Percentiles rank a stretch among this genome's conserved stretches.
Evolutionary conservation across 495 filamentous ascomycete genomes (phyloP).

Genomic region (Penicillium macrosclerotiorum): DNA sequence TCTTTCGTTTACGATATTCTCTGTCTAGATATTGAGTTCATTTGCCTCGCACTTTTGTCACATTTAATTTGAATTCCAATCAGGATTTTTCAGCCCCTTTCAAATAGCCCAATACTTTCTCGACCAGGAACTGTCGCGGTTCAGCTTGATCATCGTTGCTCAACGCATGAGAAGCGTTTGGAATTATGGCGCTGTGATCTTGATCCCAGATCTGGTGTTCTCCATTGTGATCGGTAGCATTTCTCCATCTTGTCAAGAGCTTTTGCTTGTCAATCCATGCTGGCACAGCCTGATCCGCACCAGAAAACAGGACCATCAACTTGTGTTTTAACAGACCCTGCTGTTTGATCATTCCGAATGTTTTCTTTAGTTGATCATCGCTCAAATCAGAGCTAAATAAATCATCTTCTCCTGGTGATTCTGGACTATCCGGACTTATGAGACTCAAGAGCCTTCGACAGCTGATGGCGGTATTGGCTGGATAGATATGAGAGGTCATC

Average conservation of each 20-base stretch:
- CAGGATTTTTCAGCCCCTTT: constrained; percentile 5
- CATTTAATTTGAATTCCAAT: background rate
- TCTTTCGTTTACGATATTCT: too few relatives aligned
- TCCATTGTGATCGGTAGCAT: constrained; percentile 46
- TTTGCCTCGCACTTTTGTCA: too few relatives aligned
- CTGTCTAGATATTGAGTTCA: too few relatives aligned
- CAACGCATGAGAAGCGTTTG: constrained; percentile 46
- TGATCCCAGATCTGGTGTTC: constrained; percentile 37
- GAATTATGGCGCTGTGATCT: constrained; percentile 37
- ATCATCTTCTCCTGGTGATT: constrained; percentile 71
- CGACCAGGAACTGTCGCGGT: constrained; percentile 34
- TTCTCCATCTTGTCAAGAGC: constrained; percentile 62
- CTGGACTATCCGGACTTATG: constrained; percentile 47
- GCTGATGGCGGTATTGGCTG: constrained; percentile 52
- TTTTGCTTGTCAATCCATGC: constrained; percentile 57
- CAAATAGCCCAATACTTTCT: constrained; percentile 37
- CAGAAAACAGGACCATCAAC: constrained; percentile 59
- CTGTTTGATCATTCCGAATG: constrained; percentile 61
- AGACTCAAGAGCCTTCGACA: constrained; percentile 65
- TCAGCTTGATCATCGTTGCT: constrained; percentile 48
- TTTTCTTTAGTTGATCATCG: constrained; percentile 52
- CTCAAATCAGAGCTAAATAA: constrained; percentile 79
- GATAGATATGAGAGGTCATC: constrained; percentile 29
- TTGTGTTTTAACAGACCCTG: constrained; percentile 50
- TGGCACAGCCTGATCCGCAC: constrained; percentile 68